phyloP scores from a whole-genome alignment of 495 filamentous ascomycete genomes.

The Trichodelitschia bisporula region DNA sequence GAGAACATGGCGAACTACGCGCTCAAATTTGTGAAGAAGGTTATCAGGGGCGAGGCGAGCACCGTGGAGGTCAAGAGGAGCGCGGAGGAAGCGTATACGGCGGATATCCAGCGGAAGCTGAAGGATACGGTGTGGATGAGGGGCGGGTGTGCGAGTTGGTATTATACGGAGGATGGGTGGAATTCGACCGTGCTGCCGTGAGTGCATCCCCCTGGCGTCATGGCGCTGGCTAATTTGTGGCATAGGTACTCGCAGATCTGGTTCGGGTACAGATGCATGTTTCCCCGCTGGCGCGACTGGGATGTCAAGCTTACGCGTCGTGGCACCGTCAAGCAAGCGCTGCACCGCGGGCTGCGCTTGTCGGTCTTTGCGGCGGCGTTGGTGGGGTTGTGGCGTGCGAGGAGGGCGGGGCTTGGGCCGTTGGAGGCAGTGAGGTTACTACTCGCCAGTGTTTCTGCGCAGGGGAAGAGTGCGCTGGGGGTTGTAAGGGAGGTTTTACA shows the following conservation, averaged over 20 bases:
- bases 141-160: slow-evolving; percentile 32
- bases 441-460: too few species aligned
- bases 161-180: slow-evolving; percentile 29
- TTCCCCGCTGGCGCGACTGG: slow-evolving; percentile 32
- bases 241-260: slow-evolving; percentile 26
- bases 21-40: slow-evolving; percentile 25
- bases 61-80: slow-evolving; percentile 24
- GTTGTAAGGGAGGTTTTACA: too few species aligned
- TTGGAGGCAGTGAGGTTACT: too few species aligned
- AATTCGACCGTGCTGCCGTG: slow-evolving; percentile 35
- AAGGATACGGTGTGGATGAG: slow-evolving; percentile 27
- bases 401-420: too few species aligned
- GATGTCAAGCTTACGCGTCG: slow-evolving; percentile 22
- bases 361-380: neutral
- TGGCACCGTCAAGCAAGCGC: neutral
- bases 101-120: slow-evolving; percentile 24
- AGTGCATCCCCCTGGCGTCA: slow-evolving; percentile 2
- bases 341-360: neutral
- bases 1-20: slow-evolving; percentile 33
- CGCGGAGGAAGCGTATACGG: slow-evolving; percentile 28
- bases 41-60: slow-evolving; percentile 20
- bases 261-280: slow-evolving; percentile 24
- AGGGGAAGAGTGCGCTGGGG: too few species aligned
- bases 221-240: neutral
- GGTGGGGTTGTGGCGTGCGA: neutral